A percentile compares a stretch with the other conserved stretches of the same genome.
Conservation (phyloP, 176 grass and related monocot species). For the Cymbopogon citratus region DNA sequence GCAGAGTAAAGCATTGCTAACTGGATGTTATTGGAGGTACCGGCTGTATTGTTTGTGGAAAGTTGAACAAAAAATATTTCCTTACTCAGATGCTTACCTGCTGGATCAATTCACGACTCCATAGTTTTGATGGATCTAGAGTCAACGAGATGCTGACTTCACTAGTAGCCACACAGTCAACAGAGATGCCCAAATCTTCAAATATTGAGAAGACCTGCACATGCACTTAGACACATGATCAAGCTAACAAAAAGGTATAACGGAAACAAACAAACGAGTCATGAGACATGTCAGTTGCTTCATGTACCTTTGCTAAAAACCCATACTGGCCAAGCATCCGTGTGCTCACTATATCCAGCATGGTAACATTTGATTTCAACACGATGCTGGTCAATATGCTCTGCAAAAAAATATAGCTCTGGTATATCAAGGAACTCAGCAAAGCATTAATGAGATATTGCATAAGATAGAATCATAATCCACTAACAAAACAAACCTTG, state of each 20-base stretch:
- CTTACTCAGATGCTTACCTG: constrained; percentile 45
- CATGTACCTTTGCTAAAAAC: constrained; percentile 83
- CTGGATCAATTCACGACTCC: constrained; percentile 89
- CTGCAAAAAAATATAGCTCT: constrained; percentile 30
- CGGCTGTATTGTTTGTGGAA: background rate
- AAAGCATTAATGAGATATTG: constrained; percentile 1
- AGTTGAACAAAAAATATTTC: background rate
- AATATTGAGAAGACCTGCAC: constrained; percentile 95
- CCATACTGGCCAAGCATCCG: constrained; percentile 91
- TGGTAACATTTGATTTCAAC: constrained; percentile 95
- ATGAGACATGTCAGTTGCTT: background rate
- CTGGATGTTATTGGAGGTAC: background rate
- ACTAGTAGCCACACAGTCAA: constrained; percentile 93
- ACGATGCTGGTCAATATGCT: constrained; percentile 91
- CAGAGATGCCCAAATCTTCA: constrained; percentile 94
- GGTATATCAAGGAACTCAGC: background rate
- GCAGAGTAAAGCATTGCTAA: background rate
- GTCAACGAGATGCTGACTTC: constrained; percentile 97
- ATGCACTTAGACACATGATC: background rate
- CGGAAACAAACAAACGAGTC: background rate
- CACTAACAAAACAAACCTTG: constrained; percentile 51
- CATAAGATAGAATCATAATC: constrained; percentile 3
- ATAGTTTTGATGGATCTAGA: constrained; percentile 79
- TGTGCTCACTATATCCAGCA: constrained; percentile 97
- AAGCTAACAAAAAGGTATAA: background rate